Conservation (phyloP, 176 grass and related monocot species). For the Bonia amplexicaulis region DNA sequence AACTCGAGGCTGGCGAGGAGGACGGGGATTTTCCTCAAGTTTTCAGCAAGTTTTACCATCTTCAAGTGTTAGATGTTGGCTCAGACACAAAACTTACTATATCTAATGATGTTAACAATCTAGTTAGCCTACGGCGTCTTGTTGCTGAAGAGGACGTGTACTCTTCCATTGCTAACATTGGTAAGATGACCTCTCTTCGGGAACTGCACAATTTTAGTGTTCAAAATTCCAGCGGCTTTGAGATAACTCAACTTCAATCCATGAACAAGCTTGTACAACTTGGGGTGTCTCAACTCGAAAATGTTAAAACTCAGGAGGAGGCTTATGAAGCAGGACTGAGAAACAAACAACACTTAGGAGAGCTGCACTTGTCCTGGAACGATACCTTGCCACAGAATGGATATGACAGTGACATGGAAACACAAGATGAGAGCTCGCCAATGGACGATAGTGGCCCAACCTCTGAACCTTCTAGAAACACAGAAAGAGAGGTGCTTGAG, state of each 20-base stretch:
- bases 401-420: too few relatives aligned
- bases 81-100: background rate
- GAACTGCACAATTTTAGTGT: background rate
- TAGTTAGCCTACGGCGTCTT: constrained; percentile 24
- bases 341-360: constrained; percentile 23
- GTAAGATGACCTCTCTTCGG: constrained; percentile 11
- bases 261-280: constrained; percentile 19
- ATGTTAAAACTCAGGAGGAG: background rate
- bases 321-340: background rate
- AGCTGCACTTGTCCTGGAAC: constrained; percentile 27
- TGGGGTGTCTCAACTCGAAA: background rate
- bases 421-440: background rate
- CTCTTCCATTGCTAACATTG: background rate
- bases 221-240: background rate
- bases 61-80: constrained; percentile 36
- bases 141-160: background rate
- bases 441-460: background rate
- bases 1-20: background rate
- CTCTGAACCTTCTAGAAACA: too few relatives aligned
- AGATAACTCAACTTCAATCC: background rate
- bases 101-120: background rate
- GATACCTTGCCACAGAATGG: background rate
- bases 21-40: background rate
- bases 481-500: background rate
- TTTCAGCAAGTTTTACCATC: constrained; percentile 30